Evolutionary conservation across 345 rosid species (phyloP).

Genomic region (Linum tenue): DNA sequence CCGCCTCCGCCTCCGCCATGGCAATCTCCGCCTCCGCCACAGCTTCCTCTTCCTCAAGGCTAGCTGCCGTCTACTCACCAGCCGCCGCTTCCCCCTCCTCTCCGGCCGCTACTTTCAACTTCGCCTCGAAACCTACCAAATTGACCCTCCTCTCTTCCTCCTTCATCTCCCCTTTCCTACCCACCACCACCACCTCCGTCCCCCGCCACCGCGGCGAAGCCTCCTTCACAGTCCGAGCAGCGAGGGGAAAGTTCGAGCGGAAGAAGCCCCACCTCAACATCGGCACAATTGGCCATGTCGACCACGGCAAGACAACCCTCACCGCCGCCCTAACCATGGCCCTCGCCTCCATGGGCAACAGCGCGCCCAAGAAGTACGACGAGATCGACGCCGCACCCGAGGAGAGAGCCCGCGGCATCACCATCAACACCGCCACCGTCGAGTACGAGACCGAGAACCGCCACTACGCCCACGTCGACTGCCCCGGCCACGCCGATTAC

Average conservation of each 20-base stretch:
- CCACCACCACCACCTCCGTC: conserved; percentile 14
- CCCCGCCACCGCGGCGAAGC: conserved; percentile 17
- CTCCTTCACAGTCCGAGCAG: conserved; percentile 59
- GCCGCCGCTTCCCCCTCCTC: conserved; percentile 30
- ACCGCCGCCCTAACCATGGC: conserved; percentile 7
- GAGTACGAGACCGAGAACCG: conserved; percentile 6
- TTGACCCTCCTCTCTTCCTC: conserved; percentile 50
- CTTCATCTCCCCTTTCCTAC: conserved; percentile 39
- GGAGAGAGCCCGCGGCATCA: conserved; percentile 1
- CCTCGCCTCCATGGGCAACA: conserved; percentile 9
- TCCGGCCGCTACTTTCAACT: conserved; percentile 17
- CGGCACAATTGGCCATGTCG: conserved; percentile 15
- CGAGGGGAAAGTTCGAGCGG: conserved; percentile 89
- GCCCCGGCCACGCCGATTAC: conserved; percentile 13
- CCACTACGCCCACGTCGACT: conserved; percentile 9
- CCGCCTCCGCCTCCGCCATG: conserved; percentile 1
- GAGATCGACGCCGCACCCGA: conserved; percentile 7
- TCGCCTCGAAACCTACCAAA: conserved; percentile 24
- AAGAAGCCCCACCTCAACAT: conserved; percentile 66
- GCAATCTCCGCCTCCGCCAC: conserved; percentile 1
- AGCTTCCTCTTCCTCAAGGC: not conserved
- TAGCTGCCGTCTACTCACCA: conserved; percentile 27
- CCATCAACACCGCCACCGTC: conserved; percentile 6
- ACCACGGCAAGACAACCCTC: conserved; percentile 6
- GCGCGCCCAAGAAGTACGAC: conserved; percentile 7